A percentile compares a stretch with the other conserved stretches of the same genome.
Evolutionary conservation across 768 basidiomycete species (phyloP).

Genomic region (Hirschioporus abietinus): DNA sequence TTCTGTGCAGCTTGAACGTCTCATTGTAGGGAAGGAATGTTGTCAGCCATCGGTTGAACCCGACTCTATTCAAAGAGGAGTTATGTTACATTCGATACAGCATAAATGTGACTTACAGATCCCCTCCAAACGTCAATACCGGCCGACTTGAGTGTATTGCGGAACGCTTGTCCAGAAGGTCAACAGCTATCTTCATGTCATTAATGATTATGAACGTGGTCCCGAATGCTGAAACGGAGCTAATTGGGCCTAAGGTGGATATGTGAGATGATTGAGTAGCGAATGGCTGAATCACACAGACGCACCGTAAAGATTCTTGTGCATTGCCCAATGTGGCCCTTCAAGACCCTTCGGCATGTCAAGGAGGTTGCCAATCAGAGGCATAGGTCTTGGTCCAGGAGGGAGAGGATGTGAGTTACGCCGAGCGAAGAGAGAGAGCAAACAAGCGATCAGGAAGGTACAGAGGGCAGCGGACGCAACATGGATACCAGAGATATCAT

Average conservation of each 20-base stretch:
- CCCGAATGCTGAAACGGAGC: conserved; percentile 10
- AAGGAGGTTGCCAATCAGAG: conserved; percentile 14
- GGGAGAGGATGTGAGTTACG: conserved; percentile 7
- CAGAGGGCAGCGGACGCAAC: too few relatives aligned
- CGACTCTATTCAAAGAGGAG: not conserved
- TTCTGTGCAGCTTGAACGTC: not conserved
- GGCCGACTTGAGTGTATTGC: conserved; percentile 13
- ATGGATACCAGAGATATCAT: too few relatives aligned
- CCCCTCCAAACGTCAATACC: not conserved
- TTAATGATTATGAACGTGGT: conserved; percentile 14
- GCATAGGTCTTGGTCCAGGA: conserved; percentile 14
- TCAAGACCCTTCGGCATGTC: conserved; percentile 9
- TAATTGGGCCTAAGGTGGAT: conserved; percentile 9
- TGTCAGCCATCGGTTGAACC: not conserved
- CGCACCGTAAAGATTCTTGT: conserved; percentile 11
- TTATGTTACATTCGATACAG: not conserved
- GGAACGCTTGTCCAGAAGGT: conserved; percentile 18
- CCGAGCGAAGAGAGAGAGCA: too few relatives aligned
- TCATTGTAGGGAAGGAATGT: not conserved
- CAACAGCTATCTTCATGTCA: conserved; percentile 10
- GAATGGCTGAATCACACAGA: not conserved
- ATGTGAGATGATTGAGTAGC: not conserved
- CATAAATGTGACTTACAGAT: conserved; percentile 8
- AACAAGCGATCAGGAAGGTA: too few relatives aligned
- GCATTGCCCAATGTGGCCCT: conserved; percentile 10